Percentiles rank a stretch among this genome's conserved stretches.
phyloP scores from a whole-genome alignment of 2,329 filamentous ascomycete genomes.

The Corinectria fuckeliana region DNA sequence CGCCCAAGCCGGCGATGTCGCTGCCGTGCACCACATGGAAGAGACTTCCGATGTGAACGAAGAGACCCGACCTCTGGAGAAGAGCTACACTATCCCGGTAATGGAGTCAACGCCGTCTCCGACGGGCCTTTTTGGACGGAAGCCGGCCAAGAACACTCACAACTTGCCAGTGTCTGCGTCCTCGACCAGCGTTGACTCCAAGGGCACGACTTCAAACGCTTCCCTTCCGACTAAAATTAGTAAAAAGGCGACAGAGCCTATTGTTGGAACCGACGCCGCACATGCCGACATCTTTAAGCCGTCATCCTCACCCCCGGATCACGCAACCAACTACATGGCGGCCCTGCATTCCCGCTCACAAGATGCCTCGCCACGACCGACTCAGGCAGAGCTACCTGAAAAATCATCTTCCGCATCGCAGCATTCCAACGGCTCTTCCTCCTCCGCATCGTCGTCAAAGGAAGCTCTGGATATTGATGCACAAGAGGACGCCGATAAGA shows the following conservation, averaged over 20 bases:
- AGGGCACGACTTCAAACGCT: slow-evolving; percentile 46
- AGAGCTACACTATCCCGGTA: slow-evolving; percentile 59
- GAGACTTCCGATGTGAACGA: slow-evolving; percentile 47
- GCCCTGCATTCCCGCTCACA: slow-evolving; percentile 69
- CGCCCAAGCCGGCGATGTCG: slow-evolving; percentile 53
- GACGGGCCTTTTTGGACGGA: slow-evolving; percentile 59
- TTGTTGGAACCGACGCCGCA: slow-evolving; percentile 70
- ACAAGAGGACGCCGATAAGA: slow-evolving; percentile 39
- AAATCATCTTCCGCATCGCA: slow-evolving; percentile 48
- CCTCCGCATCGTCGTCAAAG: slow-evolving; percentile 57
- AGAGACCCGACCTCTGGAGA: slow-evolving; percentile 58
- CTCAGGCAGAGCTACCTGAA: slow-evolving; percentile 45
- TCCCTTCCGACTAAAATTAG: slow-evolving; percentile 44
- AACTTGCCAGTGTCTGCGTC: slow-evolving; percentile 47
- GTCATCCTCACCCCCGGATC: slow-evolving; percentile 61
- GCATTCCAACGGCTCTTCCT: slow-evolving; percentile 56
- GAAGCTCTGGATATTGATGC: slow-evolving; percentile 51
- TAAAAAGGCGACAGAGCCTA: slow-evolving; percentile 63
- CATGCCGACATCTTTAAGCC: slow-evolving; percentile 70
- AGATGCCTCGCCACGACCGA: slow-evolving; percentile 57
- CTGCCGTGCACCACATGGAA: slow-evolving; percentile 54
- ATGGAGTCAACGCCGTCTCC: slow-evolving; percentile 46
- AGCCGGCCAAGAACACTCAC: slow-evolving; percentile 47
- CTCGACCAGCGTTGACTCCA: slow-evolving; percentile 57
- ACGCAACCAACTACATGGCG: slow-evolving; percentile 71